Evolutionary conservation across 2,329 filamentous ascomycete species (phyloP).

Genomic region (Huntiella abstrusa): DNA sequence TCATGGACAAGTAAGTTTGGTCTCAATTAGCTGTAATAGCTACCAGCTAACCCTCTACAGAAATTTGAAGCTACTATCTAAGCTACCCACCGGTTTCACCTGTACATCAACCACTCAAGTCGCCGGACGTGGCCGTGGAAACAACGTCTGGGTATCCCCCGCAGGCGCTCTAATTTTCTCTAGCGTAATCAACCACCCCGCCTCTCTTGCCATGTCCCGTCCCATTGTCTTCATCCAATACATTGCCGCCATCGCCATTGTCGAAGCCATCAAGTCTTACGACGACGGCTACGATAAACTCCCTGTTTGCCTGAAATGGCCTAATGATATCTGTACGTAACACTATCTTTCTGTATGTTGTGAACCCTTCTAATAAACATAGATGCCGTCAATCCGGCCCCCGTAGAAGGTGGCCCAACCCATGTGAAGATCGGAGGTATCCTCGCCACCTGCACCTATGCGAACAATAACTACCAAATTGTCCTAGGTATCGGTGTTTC

Average conservation of each 20-base stretch:
- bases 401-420: constrained; percentile 24
- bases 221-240: constrained; percentile 93
- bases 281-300: constrained; percentile 55
- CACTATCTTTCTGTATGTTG: not conserved
- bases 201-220: constrained; percentile 48
- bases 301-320: constrained; percentile 85
- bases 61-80: constrained; percentile 59
- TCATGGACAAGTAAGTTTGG: constrained; percentile 58
- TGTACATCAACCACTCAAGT: constrained; percentile 73
- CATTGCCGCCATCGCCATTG: constrained; percentile 69
- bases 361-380: not conserved
- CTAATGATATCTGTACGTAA: constrained; percentile 69
- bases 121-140: constrained; percentile 70
- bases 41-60: constrained; percentile 20
- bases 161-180: constrained; percentile 76
- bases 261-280: constrained; percentile 66
- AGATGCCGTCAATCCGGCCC: constrained; percentile 48
- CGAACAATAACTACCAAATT: constrained; percentile 57
- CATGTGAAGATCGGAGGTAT: constrained; percentile 91
- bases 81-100: constrained; percentile 71
- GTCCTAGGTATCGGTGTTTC: constrained; percentile 80
- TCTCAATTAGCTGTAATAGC: rapidly evolving
- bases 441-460: constrained; percentile 73
- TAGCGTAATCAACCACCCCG: constrained; percentile 66
- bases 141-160: constrained; percentile 89